Evolutionary conservation across 2,329 filamentous ascomycete species (phyloP).

Genomic region (Botryosphaeria agaves): DNA sequence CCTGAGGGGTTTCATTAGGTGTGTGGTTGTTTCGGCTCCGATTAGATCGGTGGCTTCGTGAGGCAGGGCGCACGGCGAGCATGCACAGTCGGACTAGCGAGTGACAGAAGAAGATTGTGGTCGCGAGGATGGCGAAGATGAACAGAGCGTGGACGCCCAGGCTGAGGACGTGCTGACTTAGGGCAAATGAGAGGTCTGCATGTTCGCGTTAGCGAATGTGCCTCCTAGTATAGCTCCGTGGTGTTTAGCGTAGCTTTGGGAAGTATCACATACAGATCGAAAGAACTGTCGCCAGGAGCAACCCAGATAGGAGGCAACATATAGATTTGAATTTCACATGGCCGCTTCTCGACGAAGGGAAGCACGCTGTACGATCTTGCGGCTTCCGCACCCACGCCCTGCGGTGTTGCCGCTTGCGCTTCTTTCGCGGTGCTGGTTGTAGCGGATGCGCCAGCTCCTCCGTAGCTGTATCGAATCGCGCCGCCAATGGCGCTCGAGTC

Average conservation of each 20-base stretch:
- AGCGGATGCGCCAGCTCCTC: neutral
- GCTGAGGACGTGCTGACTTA: constrained; percentile 44
- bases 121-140: constrained; percentile 57
- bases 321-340: too few relatives aligned
- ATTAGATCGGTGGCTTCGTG: constrained; percentile 8
- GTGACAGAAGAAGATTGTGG: constrained; percentile 68
- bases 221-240: neutral
- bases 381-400: neutral
- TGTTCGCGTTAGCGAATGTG: constrained; percentile 1
- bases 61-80: constrained; percentile 34
- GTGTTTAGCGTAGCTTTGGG: neutral
- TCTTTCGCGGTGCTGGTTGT: neutral
- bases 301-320: constrained; percentile 6
- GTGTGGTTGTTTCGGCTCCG: constrained; percentile 13
- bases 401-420: neutral
- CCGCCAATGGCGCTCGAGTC: too few relatives aligned
- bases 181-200: constrained; percentile 54
- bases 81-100: constrained; percentile 58
- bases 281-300: constrained; percentile 12
- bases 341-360: too few relatives aligned
- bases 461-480: neutral
- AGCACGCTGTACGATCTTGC: too few relatives aligned
- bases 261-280: constrained; percentile 12
- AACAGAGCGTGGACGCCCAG: constrained; percentile 66
- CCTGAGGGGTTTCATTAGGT: constrained; percentile 24